Evolutionary conservation across 2,329 filamentous ascomycete genomes (phyloP).

Genomic region (Diaporthe eres): DNA sequence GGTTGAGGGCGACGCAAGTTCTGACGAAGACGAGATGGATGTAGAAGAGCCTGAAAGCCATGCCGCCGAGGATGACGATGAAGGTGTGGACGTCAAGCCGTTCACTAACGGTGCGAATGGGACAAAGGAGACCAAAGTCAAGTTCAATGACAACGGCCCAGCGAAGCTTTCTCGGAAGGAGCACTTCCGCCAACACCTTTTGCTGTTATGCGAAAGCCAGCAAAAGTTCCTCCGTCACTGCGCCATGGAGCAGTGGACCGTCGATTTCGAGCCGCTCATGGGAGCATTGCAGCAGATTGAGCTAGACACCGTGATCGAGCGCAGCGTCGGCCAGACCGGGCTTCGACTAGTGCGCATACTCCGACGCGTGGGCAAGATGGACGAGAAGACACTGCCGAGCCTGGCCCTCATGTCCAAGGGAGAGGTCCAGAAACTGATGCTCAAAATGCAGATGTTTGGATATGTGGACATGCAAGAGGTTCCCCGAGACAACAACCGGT

Average conservation of each 20-base stretch:
- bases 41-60: constrained; percentile 50
- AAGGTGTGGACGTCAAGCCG: constrained; percentile 50
- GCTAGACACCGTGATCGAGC: constrained; percentile 84
- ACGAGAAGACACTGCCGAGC: constrained; percentile 89
- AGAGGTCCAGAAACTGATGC: constrained; percentile 87
- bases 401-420: constrained; percentile 87
- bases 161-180: constrained; percentile 63
- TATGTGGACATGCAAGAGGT: constrained; percentile 95
- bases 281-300: constrained; percentile 81
- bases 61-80: constrained; percentile 52
- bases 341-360: constrained; percentile 89
- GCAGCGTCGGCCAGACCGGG: constrained; percentile 81
- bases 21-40: constrained; percentile 52
- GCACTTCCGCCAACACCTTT: constrained; percentile 80
- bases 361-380: constrained; percentile 89
- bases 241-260: constrained; percentile 82
- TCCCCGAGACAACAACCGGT: constrained; percentile 86
- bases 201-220: constrained; percentile 78
- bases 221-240: constrained; percentile 78
- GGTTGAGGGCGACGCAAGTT: constrained; percentile 52
- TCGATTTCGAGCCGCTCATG: constrained; percentile 84
- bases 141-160: constrained; percentile 64
- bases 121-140: constrained; percentile 58
- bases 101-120: constrained; percentile 45
- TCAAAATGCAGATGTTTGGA: constrained; percentile 87